Conservation (phyloP, 1,284 basidiomycete species). For the Rhodotorula mucilaginosa region DNA sequence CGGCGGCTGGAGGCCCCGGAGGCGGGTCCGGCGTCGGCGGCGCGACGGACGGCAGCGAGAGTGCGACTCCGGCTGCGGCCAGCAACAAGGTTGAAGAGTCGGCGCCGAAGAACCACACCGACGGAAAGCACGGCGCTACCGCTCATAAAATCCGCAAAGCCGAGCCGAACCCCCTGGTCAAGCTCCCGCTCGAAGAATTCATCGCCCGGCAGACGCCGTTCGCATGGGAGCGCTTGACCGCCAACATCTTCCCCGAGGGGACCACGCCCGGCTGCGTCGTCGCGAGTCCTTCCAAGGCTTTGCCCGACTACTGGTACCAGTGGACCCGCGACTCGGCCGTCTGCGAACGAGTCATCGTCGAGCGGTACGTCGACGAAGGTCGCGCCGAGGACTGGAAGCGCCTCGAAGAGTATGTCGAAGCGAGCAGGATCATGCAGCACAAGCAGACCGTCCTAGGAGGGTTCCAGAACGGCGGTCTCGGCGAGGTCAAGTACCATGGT, state of each 20-base stretch:
- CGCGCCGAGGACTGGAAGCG: conserved; percentile 17
- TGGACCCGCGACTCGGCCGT: conserved; percentile 55
- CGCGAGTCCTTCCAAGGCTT: conserved; percentile 49
- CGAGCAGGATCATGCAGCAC: conserved; percentile 48
- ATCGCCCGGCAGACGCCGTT: conserved; percentile 21
- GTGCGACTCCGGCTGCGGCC: not conserved
- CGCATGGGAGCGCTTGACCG: conserved; percentile 28
- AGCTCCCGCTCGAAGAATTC: conserved; percentile 31
- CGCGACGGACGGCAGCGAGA: not conserved
- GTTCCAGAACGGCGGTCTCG: conserved; percentile 52
- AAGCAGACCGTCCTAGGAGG: conserved; percentile 52
- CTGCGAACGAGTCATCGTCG: conserved; percentile 44
- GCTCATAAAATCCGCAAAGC: not conserved
- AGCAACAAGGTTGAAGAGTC: not conserved
- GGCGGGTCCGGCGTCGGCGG: not conserved
- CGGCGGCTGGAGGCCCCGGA: not conserved
- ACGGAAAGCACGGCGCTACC: not conserved
- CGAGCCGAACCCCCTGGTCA: conserved; percentile 11
- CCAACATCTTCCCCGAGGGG: conserved; percentile 39
- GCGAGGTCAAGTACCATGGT: conserved; percentile 57
- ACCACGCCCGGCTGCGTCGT: conserved; percentile 47
- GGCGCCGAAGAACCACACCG: not conserved
- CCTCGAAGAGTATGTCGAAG: conserved; percentile 39
- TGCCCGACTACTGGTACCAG: conserved; percentile 55
- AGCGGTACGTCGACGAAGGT: conserved; percentile 27